Evolutionary conservation across 495 filamentous ascomycete species (phyloP), one percentile per base, ranked within the genome.

Genomic region (Neurospora hispaniola): DNA sequence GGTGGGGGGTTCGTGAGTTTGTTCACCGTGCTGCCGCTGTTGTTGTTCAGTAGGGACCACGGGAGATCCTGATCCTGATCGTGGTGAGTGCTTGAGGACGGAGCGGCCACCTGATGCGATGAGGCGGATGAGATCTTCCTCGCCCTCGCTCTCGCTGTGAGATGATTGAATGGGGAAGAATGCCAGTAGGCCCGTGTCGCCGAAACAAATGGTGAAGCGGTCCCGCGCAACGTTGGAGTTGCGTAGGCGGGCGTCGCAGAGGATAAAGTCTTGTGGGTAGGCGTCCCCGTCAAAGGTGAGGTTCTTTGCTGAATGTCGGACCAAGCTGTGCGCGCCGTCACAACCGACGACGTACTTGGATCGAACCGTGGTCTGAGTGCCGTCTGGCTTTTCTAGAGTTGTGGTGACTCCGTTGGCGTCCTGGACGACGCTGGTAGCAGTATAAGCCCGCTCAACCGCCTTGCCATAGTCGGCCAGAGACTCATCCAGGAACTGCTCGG

Each of bases 261-360:
- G 81, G 31, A 86, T 77, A 75, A 85, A 87, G 42, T 79, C 80
- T 38, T 84, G 80, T 39, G 81, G 79, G 71, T 83, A 84, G 1
- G 78, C 72, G 0, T 78, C 78, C 4, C 85, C 85, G 39, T 84
- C 79, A 69, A 85, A 87, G 27, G 76, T 71, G n/a, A 86, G 76
- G 14, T 80, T 77, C 0, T 72, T 70, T 18, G 84, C 78, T 5
- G 81, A 74, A 35, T 80, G 80, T 0, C 84, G 80, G 7, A 86
- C 83, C 18, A 77, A 72, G 39, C 80, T 83, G 71, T 79, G 84
- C 12, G 83, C 83, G 35, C 84, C 85, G 70, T 87, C 85, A 69
- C 82, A 85, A 8, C 84, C 85, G 62, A 85, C 80, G 3, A 84
- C 77, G 71, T 84, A 85, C 41, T 79, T 79, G n/a, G 79, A 79